Evolutionary conservation across 2,329 filamentous ascomycete species (phyloP).

Genomic region (Beauveria sp.): DNA sequence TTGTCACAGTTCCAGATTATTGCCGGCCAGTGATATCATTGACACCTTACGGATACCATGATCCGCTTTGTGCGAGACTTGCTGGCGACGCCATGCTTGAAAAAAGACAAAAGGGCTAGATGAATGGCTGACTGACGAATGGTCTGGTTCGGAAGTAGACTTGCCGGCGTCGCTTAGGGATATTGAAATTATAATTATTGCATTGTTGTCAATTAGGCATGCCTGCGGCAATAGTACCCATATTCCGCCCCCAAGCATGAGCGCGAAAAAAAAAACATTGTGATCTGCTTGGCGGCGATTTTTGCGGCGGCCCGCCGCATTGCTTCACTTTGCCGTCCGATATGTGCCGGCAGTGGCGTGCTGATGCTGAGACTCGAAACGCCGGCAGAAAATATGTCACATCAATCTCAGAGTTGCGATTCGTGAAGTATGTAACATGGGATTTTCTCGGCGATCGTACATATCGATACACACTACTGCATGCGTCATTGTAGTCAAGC

Average conservation of each 20-base stretch:
- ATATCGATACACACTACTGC: constrained; percentile 1
- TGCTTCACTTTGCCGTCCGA: not conserved
- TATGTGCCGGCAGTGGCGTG: not conserved
- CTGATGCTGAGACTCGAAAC: not conserved
- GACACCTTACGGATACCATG: not conserved
- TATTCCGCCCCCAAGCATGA: constrained; percentile 7
- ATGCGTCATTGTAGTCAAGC: not conserved
- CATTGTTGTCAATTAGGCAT: not conserved
- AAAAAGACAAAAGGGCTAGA: not conserved
- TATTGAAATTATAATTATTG: not conserved
- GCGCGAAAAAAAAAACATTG: not conserved
- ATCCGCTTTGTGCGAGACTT: not conserved
- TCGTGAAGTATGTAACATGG: not conserved
- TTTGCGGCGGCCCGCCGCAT: not conserved
- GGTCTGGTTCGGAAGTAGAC: not conserved
- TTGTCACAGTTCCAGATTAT: constrained; percentile 11
- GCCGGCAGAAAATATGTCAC: not conserved
- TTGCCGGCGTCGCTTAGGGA: not conserved
- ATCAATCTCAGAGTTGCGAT: not conserved
- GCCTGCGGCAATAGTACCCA: constrained; percentile 1
- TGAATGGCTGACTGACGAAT: not conserved
- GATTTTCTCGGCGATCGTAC: constrained; percentile 1
- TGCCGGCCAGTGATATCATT: constrained; percentile 9
- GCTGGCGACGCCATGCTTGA: not conserved
- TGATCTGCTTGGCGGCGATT: not conserved